Conservation (phyloP, 1,284 basidiomycete genomes). For the Malassezia vespertilionis region DNA sequence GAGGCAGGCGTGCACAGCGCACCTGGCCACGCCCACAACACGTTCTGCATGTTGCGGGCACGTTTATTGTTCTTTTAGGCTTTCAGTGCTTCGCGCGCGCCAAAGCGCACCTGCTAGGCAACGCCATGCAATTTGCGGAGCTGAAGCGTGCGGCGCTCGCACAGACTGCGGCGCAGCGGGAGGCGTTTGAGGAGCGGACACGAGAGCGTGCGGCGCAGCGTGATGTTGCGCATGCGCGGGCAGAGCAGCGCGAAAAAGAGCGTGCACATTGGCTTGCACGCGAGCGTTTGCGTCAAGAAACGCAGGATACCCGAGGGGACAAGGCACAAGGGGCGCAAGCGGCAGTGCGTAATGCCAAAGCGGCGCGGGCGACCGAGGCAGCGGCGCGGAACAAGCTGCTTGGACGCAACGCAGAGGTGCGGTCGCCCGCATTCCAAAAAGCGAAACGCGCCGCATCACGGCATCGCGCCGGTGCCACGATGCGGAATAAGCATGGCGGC, state of each 20-base stretch:
- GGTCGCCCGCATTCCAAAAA: constrained; percentile 11
- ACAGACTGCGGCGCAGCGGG: constrained; percentile 4
- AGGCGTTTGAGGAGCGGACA: not conserved
- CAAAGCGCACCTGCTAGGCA: not conserved
- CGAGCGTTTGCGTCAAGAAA: not conserved
- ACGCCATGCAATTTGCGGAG: constrained; percentile 8
- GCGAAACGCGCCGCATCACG: constrained; percentile 4
- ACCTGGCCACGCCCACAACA: no score
- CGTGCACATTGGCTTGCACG: constrained; percentile 8
- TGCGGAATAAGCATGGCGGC: not conserved
- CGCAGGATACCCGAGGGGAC: not conserved
- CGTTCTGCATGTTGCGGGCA: no score
- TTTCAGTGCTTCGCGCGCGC: no score
- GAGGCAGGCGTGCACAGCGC: no score
- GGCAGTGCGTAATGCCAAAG: not conserved
- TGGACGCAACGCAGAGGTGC: not conserved
- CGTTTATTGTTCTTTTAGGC: no score
- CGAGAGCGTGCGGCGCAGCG: constrained; percentile 3
- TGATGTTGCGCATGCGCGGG: not conserved
- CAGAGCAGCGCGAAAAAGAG: constrained; percentile 1
- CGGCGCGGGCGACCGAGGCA: constrained; percentile 1
- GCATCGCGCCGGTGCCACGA: constrained; percentile 5
- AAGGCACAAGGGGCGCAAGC: no score
- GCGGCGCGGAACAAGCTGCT: constrained; percentile 3
- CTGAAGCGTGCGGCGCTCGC: constrained; percentile 9